Percentiles rank a stretch among this genome's conserved stretches.
Evolutionary conservation across 1,139 yeast species (phyloP).

Genomic region (Scheffersomyces segobiensis): DNA sequence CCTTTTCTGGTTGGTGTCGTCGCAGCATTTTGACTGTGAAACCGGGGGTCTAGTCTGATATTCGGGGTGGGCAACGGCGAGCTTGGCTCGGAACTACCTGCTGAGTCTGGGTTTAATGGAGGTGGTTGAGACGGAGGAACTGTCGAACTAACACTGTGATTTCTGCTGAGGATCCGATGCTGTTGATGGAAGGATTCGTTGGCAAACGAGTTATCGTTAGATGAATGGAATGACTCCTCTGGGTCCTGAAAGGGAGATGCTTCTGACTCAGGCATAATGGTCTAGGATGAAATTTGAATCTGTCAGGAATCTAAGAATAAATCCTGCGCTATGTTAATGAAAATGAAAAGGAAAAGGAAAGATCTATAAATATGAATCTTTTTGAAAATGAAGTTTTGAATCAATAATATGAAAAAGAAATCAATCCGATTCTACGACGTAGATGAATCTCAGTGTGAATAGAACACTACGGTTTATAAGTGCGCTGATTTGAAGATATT

Average conservation of each 20-base stretch:
- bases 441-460: not conserved
- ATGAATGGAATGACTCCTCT: slow-evolving; percentile 7
- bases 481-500: not conserved
- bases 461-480: not conserved
- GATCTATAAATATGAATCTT: not conserved
- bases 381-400: not conserved
- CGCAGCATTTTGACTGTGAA: not conserved
- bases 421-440: not conserved
- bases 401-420: not conserved
- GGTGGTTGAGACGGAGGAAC: not conserved
- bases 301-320: too few species aligned
- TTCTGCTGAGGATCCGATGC: slow-evolving; percentile 2
- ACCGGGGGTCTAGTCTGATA: slow-evolving; percentile 14
- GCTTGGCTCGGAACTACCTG: slow-evolving; percentile 4
- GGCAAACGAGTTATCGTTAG: slow-evolving; percentile 5
- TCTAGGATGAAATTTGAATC: slow-evolving; percentile 1
- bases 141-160: slow-evolving; percentile 3
- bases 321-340: not conserved
- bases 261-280: slow-evolving; percentile 7
- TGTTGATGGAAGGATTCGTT: slow-evolving; percentile 5
- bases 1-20: not conserved
- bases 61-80: slow-evolving; percentile 31
- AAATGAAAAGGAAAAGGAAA: too few species aligned
- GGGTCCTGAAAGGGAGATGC: slow-evolving; percentile 14
- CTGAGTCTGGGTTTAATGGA: not conserved